Percentiles rank a stretch among this genome's conserved stretches.
These are phyloP conservation scores for Gymnopilus dilepis DNA, from an alignment of 768 basidiomycete genomes.

Conservation along the genomic window DNA sequence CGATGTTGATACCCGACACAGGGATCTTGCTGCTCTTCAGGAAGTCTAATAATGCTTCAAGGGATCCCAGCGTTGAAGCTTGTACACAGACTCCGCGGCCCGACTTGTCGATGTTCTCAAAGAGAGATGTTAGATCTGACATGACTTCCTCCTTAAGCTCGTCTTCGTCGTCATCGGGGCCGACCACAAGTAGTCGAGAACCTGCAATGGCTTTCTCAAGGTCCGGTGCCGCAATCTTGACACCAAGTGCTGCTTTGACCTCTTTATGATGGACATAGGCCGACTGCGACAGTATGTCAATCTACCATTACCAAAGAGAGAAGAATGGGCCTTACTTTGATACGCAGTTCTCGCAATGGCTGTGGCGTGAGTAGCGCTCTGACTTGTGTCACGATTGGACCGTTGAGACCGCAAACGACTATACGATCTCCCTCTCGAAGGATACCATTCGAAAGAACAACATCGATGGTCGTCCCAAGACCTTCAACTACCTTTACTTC, in stretches of 20 bases:
- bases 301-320: slow-evolving; percentile 10
- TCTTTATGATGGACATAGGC: slow-evolving; percentile 97
- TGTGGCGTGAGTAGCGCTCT: slow-evolving; percentile 95
- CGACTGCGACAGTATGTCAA: slow-evolving; percentile 57
- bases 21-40: slow-evolving; percentile 95
- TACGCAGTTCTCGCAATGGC: slow-evolving; percentile 91
- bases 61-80: slow-evolving; percentile 94
- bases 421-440: slow-evolving; percentile 92
- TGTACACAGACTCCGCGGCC: slow-evolving; percentile 98
- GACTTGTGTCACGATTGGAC: slow-evolving; percentile 94
- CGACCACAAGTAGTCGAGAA: slow-evolving; percentile 88
- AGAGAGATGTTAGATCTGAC: slow-evolving; percentile 89
- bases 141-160: slow-evolving; percentile 94
- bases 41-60: slow-evolving; percentile 97
- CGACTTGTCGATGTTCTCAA: slow-evolving; percentile 91
- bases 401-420: slow-evolving; percentile 95
- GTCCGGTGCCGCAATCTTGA: slow-evolving; percentile 94
- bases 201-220: slow-evolving; percentile 98
- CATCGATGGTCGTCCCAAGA: slow-evolving; percentile 96
- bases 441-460: slow-evolving; percentile 93
- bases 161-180: slow-evolving; percentile 97
- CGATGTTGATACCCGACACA: slow-evolving; percentile 96
- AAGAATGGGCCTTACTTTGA: slow-evolving; percentile 68
- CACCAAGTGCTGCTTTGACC: slow-evolving; percentile 95
- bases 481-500: slow-evolving; percentile 99